These are phyloP conservation scores for Talaromyces borbonicus DNA, from an alignment of 495 filamentous ascomycete species.

Conservation along the genomic window DNA sequence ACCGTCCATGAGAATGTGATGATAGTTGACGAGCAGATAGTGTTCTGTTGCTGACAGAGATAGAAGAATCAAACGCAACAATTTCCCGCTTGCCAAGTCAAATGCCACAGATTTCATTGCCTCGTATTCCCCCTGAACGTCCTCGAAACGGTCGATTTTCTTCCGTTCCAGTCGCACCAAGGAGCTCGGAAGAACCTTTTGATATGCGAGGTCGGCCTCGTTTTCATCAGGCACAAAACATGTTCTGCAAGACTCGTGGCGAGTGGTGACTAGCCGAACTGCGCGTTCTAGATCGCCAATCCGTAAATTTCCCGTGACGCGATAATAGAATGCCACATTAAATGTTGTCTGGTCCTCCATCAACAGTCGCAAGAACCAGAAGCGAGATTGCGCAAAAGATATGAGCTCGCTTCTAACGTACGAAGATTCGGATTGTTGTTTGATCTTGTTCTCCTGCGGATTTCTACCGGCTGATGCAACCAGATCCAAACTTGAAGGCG, in stretches of 20 bases:
- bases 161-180: conserved; percentile 2
- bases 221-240: conserved; percentile 21
- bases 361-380: not conserved
- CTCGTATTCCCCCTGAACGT: conserved; percentile 10
- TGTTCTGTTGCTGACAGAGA: conserved; percentile 10
- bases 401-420: conserved; percentile 9
- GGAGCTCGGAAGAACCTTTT: conserved; percentile 9
- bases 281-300: conserved; percentile 20
- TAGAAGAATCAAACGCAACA: conserved; percentile 19
- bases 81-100: conserved; percentile 22
- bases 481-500: too few species aligned
- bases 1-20: conserved; percentile 44
- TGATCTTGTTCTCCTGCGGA: conserved; percentile 1
- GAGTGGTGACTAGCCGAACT: conserved; percentile 14
- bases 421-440: not conserved
- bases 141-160: not conserved
- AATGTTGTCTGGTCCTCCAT: not conserved
- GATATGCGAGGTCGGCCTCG: conserved; percentile 7
- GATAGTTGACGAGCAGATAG: conserved; percentile 25
- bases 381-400: not conserved
- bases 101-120: conserved; percentile 15
- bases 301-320: not conserved
- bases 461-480: conserved; percentile 7
- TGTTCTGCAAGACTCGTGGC: conserved; percentile 38
- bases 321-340: not conserved